These are phyloP conservation scores for Fraxinus paxiana DNA, from an alignment of 305 asterid species.

Conservation along the genomic window DNA sequence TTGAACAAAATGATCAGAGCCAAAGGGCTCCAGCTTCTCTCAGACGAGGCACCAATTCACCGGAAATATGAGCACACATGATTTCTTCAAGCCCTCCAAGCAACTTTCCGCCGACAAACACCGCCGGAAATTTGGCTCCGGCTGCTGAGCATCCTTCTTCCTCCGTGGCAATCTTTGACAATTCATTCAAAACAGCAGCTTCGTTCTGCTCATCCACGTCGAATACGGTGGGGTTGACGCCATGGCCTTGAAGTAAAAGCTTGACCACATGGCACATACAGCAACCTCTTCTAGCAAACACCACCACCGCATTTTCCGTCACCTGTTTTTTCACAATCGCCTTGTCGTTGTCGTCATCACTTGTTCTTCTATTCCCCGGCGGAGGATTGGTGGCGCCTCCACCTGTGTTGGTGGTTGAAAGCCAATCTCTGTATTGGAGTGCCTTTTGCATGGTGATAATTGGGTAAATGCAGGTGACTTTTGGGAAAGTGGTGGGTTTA, in stretches of 20 bases:
- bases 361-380: not conserved
- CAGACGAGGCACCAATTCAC: constrained; percentile 59
- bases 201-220: constrained; percentile 52
- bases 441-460: not conserved
- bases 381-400: not conserved
- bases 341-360: not conserved
- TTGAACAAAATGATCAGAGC: constrained; percentile 43
- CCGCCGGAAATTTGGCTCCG: constrained; percentile 47
- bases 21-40: constrained; percentile 61
- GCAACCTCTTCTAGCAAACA: constrained; percentile 54
- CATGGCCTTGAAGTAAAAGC: constrained; percentile 58
- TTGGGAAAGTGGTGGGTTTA: not conserved
- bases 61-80: constrained; percentile 66
- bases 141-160: not conserved
- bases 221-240: constrained; percentile 48
- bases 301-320: constrained; percentile 65
- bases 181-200: constrained; percentile 20
- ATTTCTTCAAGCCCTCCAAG: constrained; percentile 66
- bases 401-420: not conserved
- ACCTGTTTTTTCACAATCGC: constrained; percentile 32
- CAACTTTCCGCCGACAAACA: constrained; percentile 63
- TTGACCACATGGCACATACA: constrained; percentile 72
- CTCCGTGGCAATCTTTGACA: constrained; percentile 16
- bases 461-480: not conserved
- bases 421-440: not conserved